These are phyloP conservation scores for Pugionium dolabratum DNA, from an alignment of 345 rosid genomes.

Conservation along the genomic window DNA sequence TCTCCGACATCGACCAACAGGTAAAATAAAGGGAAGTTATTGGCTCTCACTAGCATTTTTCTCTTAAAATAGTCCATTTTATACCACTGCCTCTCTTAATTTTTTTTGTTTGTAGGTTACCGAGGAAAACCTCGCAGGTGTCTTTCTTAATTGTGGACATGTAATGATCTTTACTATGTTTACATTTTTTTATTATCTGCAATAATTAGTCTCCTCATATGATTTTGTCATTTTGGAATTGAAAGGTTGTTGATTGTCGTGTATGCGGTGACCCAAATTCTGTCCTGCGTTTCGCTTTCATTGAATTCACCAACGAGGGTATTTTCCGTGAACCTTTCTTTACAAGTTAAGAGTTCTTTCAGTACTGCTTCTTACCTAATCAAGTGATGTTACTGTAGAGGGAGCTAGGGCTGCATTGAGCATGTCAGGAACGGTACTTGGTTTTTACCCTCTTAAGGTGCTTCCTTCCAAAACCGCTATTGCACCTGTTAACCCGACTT, in stretches of 20 bases:
- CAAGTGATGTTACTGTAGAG: constrained; percentile 52
- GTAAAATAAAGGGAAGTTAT: not conserved
- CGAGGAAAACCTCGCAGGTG: constrained; percentile 92
- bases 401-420: constrained; percentile 85
- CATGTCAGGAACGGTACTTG: constrained; percentile 89
- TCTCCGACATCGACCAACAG: constrained; percentile 44
- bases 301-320: constrained; percentile 95
- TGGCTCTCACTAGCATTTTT: constrained; percentile 1
- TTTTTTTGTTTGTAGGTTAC: constrained; percentile 59
- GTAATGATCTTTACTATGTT: constrained; percentile 43
- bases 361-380: constrained; percentile 21
- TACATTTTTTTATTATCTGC: constrained; percentile 11
- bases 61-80: constrained; percentile 6
- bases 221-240: constrained; percentile 11
- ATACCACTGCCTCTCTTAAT: constrained; percentile 16
- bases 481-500: constrained; percentile 99
- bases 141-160: constrained; percentile 83
- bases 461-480: constrained; percentile 99
- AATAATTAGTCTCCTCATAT: constrained; percentile 19
- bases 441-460: constrained; percentile 89
- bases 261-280: constrained; percentile 98
- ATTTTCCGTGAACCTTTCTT: constrained; percentile 30
- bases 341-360: constrained; percentile 15
- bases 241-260: constrained; percentile 92
- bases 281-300: constrained; percentile 88